Evolutionary conservation across 192 early-diverging fungal genomes (phyloP).

Genomic region (Chytriomyces sp.): DNA sequence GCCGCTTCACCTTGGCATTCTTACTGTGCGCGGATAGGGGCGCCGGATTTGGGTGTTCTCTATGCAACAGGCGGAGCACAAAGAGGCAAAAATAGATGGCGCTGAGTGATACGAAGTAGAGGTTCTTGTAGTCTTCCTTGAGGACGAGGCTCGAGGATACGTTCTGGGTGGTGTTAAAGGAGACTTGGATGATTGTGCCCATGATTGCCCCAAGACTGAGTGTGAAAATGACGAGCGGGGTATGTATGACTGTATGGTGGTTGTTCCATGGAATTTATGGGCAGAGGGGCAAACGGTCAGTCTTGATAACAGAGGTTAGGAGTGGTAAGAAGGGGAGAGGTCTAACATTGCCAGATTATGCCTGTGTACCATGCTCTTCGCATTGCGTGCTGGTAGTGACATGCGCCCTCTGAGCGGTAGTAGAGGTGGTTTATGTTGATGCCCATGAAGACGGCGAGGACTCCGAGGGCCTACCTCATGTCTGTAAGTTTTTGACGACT

Average conservation of each 20-base stretch:
- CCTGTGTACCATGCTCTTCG: slow-evolving; percentile 5
- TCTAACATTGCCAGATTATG: not conserved
- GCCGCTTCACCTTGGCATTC: not conserved
- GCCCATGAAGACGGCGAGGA: not conserved
- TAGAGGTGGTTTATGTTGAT: slow-evolving; percentile 1
- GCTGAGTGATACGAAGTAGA: not conserved
- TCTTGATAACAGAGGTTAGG: too few relatives aligned
- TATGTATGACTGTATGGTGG: not conserved
- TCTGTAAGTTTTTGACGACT: too few relatives aligned
- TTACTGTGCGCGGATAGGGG: not conserved
- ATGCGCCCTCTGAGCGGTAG: not conserved
- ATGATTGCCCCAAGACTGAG: slow-evolving; percentile 1
- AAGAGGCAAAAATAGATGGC: not conserved
- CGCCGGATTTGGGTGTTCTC: not conserved
- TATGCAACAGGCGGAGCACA: not conserved
- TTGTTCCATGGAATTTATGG: too few relatives aligned
- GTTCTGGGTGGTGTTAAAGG: not conserved
- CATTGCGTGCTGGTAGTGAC: not conserved
- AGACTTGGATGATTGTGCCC: not conserved
- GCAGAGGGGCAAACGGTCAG: too few relatives aligned
- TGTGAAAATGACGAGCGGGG: not conserved
- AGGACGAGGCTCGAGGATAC: not conserved
- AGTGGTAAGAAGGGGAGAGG: too few relatives aligned
- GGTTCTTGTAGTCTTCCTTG: not conserved
- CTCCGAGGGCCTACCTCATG: too few relatives aligned